Percentiles rank a stretch among this genome's conserved stretches.
Conservation (phyloP, 345 rosid genomes). For the Citrus cavaleriei region DNA sequence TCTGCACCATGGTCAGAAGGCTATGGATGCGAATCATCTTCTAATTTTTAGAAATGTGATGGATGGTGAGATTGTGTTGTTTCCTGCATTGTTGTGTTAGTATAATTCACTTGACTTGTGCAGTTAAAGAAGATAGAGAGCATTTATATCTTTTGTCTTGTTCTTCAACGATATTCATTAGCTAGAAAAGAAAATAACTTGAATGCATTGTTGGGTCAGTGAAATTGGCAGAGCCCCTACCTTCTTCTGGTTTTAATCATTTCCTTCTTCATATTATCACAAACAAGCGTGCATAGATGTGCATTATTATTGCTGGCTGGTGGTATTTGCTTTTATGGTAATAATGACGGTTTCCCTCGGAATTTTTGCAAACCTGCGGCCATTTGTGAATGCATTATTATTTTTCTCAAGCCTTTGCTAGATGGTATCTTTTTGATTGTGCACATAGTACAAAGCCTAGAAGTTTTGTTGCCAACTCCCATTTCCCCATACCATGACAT, state of each 20-base stretch:
- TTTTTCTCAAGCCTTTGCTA: not conserved
- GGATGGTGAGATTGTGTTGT: not conserved
- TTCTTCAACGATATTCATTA: not conserved
- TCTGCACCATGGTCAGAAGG: not conserved
- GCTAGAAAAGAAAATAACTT: not conserved
- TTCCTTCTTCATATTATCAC: not conserved
- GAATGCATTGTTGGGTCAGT: not conserved
- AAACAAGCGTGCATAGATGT: not conserved
- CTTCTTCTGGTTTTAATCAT: not conserved
- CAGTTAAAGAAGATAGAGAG: not conserved
- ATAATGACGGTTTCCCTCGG: not conserved
- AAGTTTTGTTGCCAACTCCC: not conserved
- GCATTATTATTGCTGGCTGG: not conserved
- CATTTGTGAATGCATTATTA: not conserved
- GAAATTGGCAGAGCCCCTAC: not conserved
- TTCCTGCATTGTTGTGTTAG: not conserved
- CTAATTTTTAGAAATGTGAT: not conserved
- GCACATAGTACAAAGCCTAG: not conserved
- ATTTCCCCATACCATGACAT: not conserved
- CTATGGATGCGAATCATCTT: not conserved
- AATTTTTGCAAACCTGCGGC: not conserved
- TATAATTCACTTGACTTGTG: not conserved
- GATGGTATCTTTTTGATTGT: not conserved
- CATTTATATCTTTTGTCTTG: not conserved
- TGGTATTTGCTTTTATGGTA: constrained; percentile 1